Base-by-base conservation (phyloP, 1,284 basidiomycete genomes). In the Cryptococcus wingfieldii region DNA sequence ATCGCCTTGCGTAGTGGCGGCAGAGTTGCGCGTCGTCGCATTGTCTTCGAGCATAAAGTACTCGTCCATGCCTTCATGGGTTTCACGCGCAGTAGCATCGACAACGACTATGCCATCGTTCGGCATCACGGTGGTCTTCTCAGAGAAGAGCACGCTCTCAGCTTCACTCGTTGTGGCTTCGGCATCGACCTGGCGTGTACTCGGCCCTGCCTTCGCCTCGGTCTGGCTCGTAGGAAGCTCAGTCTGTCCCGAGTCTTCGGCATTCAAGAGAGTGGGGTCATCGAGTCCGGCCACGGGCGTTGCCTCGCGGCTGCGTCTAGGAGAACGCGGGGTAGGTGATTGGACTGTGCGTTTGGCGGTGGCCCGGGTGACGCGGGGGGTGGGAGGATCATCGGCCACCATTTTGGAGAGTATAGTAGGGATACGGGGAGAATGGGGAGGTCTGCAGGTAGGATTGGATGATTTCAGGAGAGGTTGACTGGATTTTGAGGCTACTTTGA, bases 81-180 rank as follows among this genome's bases (percentile, higher is more conserved):
- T 27, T 34, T 41, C 37, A 19, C 16, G 23, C 6, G 38, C 18
- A 16, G 34, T 8, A 19, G 74, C 73, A n/a, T 71, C 74, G 41
- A 75, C 72, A 38, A 65, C 60, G 44, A 44, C 56, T 34, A 43
- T 50, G 31, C 54, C 60, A 25, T 38, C 51, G 18, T 19, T 46
- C 18, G 12, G 31, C 4, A 39, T 4, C 5, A 34, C 49, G 38
- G 45, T 42, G 3, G 44, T 43, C 27, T 69, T 65, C 45, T 75
- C 72, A 0, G 72, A 75, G 48, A 73, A 75, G 41, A 75, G 58
- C 2, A 72, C 63, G 39, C 68, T 68, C 5, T 54, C 45, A 16
- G 45, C 60, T 19, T 63, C 65, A 1, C 56, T 61, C n/a, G 63
- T 63, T 1, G 59, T 65, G 5, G 57, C 63, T 45, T 69, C 69